These are phyloP conservation scores for Eleusine indica DNA, from an alignment of 176 grass and related monocot species.

Conservation along the genomic window DNA sequence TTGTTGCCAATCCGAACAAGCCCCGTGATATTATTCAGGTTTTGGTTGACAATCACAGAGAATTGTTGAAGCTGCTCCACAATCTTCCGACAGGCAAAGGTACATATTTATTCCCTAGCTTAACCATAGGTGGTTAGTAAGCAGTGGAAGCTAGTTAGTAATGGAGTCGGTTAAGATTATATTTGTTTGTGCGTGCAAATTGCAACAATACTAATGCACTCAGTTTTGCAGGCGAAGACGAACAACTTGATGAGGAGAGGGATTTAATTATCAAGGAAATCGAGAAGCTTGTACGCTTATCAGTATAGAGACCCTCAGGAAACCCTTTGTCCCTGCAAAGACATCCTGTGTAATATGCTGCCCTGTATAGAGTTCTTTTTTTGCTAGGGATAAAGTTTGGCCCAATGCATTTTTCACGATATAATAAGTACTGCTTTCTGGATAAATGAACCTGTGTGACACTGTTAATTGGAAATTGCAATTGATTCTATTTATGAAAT, in stretches of 20 bases:
- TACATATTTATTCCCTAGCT: constrained; percentile 35
- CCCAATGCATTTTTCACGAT: not conserved
- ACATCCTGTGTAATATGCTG: constrained; percentile 36
- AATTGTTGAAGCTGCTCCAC: constrained; percentile 78
- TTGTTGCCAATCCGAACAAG: constrained; percentile 99
- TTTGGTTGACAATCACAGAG: constrained; percentile 74
- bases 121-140: constrained; percentile 4
- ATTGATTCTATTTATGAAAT: not conserved
- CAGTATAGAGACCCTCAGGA: constrained; percentile 26
- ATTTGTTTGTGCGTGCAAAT: not conserved
- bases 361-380: constrained; percentile 46
- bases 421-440: not conserved
- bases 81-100: constrained; percentile 86
- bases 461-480: not conserved
- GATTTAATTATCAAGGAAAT: constrained; percentile 84
- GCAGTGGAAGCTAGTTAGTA: constrained; percentile 20
- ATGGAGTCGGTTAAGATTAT: constrained; percentile 17
- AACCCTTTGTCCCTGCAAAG: constrained; percentile 3
- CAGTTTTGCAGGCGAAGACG: constrained; percentile 77
- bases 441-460: not conserved
- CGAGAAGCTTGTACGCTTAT: constrained; percentile 52
- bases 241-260: constrained; percentile 92
- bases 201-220: constrained; percentile 3
- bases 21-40: constrained; percentile 69
- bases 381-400: not conserved